Evolutionary conservation across 768 basidiomycete species (phyloP).

Genomic region (Mycena kentingensis): DNA sequence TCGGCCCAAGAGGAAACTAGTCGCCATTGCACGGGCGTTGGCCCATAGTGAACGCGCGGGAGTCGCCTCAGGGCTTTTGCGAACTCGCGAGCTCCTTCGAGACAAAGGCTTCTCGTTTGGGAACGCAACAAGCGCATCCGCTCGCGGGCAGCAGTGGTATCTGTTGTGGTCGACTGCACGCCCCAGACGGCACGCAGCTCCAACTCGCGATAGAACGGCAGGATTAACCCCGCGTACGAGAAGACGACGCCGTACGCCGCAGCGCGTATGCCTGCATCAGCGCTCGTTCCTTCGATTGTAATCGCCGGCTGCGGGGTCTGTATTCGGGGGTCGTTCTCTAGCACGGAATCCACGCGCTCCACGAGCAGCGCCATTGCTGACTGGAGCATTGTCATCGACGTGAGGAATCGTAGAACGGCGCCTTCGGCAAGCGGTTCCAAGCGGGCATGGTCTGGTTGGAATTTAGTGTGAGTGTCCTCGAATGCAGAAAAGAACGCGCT

Average conservation of each 20-base stretch:
- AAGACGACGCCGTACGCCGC: neutral
- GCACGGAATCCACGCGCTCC: conserved; percentile 7
- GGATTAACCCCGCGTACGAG: neutral
- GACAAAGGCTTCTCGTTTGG: neutral
- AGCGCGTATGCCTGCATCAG: neutral
- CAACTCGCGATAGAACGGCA: conserved; percentile 16
- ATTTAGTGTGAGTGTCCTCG: neutral
- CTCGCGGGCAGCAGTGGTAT: neutral
- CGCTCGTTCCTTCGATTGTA: neutral
- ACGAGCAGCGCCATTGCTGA: conserved; percentile 1
- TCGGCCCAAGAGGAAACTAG: conserved; percentile 5
- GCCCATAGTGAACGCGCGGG: conserved; percentile 4
- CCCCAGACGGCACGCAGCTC: neutral
- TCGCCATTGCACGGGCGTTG: conserved; percentile 8
- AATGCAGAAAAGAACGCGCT: neutral
- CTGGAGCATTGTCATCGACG: conserved; percentile 5
- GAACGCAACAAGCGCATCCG: conserved; percentile 1
- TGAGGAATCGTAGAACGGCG: conserved; percentile 3
- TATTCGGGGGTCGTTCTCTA: neutral
- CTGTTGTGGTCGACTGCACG: neutral
- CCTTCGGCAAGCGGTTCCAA: conserved; percentile 8
- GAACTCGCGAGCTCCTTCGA: neutral
- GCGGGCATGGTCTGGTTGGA: conserved; percentile 12
- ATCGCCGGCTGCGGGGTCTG: neutral
- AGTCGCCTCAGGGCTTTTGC: conserved; percentile 5